Evolutionary conservation across 106 monocot genomes (phyloP).

Genomic region (Phalaenopsis equestris): DNA sequence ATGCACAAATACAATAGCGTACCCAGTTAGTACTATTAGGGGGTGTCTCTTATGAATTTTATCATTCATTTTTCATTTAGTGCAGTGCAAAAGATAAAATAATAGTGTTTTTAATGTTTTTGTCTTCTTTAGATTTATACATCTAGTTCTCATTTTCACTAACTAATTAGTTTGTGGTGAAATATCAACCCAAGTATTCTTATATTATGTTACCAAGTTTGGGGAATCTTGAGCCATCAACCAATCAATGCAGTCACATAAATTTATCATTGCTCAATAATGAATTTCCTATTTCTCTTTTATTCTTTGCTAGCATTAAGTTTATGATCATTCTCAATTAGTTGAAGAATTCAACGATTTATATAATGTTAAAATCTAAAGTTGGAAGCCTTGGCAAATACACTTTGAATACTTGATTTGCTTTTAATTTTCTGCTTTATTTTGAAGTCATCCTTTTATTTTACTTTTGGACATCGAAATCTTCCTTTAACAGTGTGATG

Average conservation of each 20-base stretch:
- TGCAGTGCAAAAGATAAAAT: too few relatives aligned
- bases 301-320: not conserved
- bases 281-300: not conserved
- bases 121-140: too few relatives aligned
- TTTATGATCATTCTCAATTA: not conserved
- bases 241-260: not conserved
- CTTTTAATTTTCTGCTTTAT: too few relatives aligned
- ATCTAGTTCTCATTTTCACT: too few relatives aligned
- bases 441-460: too few relatives aligned
- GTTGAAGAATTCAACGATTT: not conserved
- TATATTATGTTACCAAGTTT: not conserved
- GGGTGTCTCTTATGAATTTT: too few relatives aligned
- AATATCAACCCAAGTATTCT: not conserved
- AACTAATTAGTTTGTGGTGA: too few relatives aligned
- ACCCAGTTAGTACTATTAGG: too few relatives aligned
- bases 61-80: too few relatives aligned
- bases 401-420: not conserved
- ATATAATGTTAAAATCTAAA: not conserved
- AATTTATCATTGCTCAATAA: not conserved
- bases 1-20: too few relatives aligned
- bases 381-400: not conserved
- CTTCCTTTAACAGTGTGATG: not conserved
- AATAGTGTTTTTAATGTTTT: too few relatives aligned
- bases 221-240: not conserved
- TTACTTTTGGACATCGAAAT: too few relatives aligned